Conservation (phyloP, 208 protist species). For the Balamuthia mandrillaris region DNA sequence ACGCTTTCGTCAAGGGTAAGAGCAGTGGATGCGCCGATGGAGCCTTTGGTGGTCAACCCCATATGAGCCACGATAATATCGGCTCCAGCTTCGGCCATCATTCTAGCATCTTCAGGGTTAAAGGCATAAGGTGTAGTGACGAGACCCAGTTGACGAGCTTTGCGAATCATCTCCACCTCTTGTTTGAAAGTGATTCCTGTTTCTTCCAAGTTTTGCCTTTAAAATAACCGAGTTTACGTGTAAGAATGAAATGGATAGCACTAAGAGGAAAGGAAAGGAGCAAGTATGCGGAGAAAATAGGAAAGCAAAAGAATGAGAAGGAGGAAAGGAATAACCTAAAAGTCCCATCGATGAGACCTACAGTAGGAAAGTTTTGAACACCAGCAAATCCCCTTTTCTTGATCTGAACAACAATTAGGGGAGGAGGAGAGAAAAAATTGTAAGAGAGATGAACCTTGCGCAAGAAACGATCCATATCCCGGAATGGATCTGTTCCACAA, state of each 20-base stretch:
- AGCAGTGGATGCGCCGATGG: constrained; percentile 11
- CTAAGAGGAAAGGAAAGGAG: too few relatives aligned
- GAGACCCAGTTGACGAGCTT: constrained; percentile 26
- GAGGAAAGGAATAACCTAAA: not conserved
- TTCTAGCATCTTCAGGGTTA: constrained; percentile 1
- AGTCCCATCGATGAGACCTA: constrained; percentile 31
- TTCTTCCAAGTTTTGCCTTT: constrained; percentile 34
- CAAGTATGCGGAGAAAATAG: too few relatives aligned
- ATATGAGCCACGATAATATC: constrained; percentile 32
- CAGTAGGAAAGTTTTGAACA: constrained; percentile 35
- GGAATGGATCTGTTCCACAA: constrained; percentile 14
- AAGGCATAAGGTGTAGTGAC: constrained; percentile 31
- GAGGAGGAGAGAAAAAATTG: not conserved
- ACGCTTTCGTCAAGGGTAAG: constrained; percentile 11
- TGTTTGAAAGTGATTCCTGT: constrained; percentile 6
- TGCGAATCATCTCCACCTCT: constrained; percentile 37
- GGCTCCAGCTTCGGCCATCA: constrained; percentile 21
- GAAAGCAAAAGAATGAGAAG: too few relatives aligned
- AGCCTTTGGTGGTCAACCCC: constrained; percentile 17
- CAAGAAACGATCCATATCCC: constrained; percentile 2
- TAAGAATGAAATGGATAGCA: too few relatives aligned
- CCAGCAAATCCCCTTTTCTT: constrained; percentile 24
- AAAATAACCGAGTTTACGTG: too few relatives aligned
- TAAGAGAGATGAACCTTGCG: not conserved
- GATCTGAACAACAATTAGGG: too few relatives aligned